Conservation (phyloP, 306 rosid species). For the Oemleria cerasiformis region DNA sequence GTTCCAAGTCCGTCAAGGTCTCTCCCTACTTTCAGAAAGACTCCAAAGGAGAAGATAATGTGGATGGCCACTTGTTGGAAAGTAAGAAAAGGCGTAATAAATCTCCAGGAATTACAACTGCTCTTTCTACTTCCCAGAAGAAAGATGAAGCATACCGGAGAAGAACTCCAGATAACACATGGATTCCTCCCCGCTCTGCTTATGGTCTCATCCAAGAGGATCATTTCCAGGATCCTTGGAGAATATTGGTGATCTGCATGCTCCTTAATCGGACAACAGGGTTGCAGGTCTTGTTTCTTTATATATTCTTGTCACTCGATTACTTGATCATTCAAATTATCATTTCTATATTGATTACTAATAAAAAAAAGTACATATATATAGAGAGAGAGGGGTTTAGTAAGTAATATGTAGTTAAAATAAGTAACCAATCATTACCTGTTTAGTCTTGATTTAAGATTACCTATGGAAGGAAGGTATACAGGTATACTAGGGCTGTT, state of each 20-base stretch:
- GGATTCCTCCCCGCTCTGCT: conserved; percentile 65
- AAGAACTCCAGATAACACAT: conserved; percentile 44
- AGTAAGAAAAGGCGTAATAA: neutral
- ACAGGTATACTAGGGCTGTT: too few relatives aligned
- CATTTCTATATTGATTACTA: neutral
- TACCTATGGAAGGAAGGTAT: too few relatives aligned
- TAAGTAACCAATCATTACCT: neutral
- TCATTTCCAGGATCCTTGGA: conserved; percentile 73
- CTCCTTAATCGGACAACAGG: conserved; percentile 63
- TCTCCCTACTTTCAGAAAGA: conserved; percentile 33
- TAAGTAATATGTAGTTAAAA: neutral
- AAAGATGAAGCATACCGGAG: conserved; percentile 50
- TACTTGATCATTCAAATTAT: neutral
- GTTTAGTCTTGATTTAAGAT: neutral
- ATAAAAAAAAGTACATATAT: neutral
- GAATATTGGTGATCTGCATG: conserved; percentile 67
- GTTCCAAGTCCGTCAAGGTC: conserved; percentile 16
- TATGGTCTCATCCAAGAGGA: conserved; percentile 58
- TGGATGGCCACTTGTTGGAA: conserved; percentile 3
- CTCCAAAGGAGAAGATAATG: neutral
- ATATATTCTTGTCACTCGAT: neutral
- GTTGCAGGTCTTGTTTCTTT: conserved; percentile 36
- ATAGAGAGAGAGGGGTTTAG: neutral
- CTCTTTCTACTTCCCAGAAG: conserved; percentile 38
- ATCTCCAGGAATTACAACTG: neutral